Evolutionary conservation across 1,139 yeast genomes (phyloP), one percentile per base, ranked within the genome.

Genomic region (Debaryomyces subglobosus): DNA sequence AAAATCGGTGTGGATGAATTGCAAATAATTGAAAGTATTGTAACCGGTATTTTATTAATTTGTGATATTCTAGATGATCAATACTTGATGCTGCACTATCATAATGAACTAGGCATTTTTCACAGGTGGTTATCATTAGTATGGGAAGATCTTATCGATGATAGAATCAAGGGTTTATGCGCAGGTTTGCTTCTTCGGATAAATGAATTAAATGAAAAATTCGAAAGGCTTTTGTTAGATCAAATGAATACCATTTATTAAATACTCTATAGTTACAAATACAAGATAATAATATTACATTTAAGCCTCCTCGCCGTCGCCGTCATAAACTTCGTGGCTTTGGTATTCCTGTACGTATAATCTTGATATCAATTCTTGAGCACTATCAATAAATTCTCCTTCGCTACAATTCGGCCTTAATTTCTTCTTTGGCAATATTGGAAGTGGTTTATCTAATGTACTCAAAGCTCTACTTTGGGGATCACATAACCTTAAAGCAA

Each of bases 401-500:
- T 37, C 40, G 23, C 40, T 37, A 37, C 30, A 37, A 25, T 37
- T 37, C 10, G 24, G 41, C 12, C 9, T 39, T 36, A 18, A 34
- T 36, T 33, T 42, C 43, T 15, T 34, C 33, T 23, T 24, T 10
- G 18, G 25, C 21, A 16, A n/a, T 15, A 16, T 29, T 18, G 42
- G 34, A 16, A 18, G 18, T 3, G 42, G 42, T 39, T 36, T 46
- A 49, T 73, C 78, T 48, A 72, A 54, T 1, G 55, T 52, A 41
- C 54, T 60, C 10, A 53, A 47, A n/a, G 39, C 55, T 52, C 89
- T 67, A 16, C 70, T 69, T 21, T 65, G 65, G 0, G 86, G 85
- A 59, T 85, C 89, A 36, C 81, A 68, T 49, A 84, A 60, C 45
- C 74, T 72, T 61, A 85, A 57, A 24, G 82, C 77, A 30, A 84